Base-by-base conservation (phyloP, 176 grass and related monocot genomes). In the Saccharum officinarum region DNA sequence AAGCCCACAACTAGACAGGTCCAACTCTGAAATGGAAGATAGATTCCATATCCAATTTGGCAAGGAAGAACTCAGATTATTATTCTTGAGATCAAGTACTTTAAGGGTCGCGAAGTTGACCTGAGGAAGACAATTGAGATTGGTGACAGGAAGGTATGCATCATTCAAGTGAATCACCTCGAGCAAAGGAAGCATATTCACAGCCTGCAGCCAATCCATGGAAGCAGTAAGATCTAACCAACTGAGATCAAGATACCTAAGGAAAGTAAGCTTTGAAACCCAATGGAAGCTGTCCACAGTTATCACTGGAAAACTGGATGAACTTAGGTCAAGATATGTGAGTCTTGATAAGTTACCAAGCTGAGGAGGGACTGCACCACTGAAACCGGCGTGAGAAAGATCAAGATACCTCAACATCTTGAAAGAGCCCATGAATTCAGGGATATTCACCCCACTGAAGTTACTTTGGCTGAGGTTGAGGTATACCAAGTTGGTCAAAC, bases 301-400 rank as follows among this genome's bases (percentile, higher is more conserved):
- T 9, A 62, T 22, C 2, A 15, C 9, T 57, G 8, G 25, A 34
- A 3, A 50, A 64, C 20, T 40, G 9, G 34, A 78, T 44, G 40
- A 41, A 9, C 40, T 41, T 76, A 94, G 37, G 26, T 86, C 18
- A 47, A 91, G 82, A 60, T 61, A 42, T 34, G 1, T 7, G n/a
- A 94, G 81, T 36, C 61, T 89, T 38, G 92, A 60, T 12, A 94
- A 79, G 59, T 94, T 91, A 34, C 89, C 75, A 3, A 94, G 62
- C 7, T 87, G 86, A 36, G 23, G 60, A 37, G 89, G 92, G 26
- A 82, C 46, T 0, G 2, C 11, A 0, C 86, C 89, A 0, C 13
- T 1, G 16, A 94, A 91, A 52, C 36, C 10, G 0, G 84, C 82
- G 1, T 3, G 1, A 1, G 83, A 85, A 16, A 89, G 69, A 23